Base-by-base conservation (phyloP, 371 early-diverging fungal genomes). In the Chytridium lagenaria region DNA sequence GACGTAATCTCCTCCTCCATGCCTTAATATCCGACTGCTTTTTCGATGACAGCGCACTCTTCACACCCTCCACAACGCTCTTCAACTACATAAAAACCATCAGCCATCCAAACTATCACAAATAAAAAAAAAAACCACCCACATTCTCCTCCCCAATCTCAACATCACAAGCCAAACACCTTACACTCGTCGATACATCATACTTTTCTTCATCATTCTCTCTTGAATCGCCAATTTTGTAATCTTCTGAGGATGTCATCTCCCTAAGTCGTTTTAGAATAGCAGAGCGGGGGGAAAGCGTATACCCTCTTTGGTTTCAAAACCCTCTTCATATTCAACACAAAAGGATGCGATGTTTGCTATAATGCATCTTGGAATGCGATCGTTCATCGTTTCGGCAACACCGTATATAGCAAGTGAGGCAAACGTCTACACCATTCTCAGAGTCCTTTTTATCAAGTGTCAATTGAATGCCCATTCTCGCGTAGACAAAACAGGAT, bases 361-460 rank as follows among this genome's bases (percentile, higher is more conserved):
- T 76, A 51, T 79, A 86, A 81, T 98, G 98, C 33, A 86, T 83
- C 59, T 83, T 77, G 36, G 92, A 91, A 81, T 98, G 98, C 50
- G 87, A 75, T 70, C 91, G 84, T 10, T 83, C 84, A 0, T 78
- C 68, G 37, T 81, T 85, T 12, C 83, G 76, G 76, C 98, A 98
- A 0, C 94, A 95, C 31, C 94, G 94, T 74, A 95, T 95, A 78
- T 94, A 96, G 84, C 98, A 98, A 2, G 90, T 86, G 40, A 98
- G 83, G 74, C 98, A 98, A 16, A 98, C 95, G 78, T 97, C 94
- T 70, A 98, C 83, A 23, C 97, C 97, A 59, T 81, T 83, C 10
- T 85, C 81, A 39, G 84, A 78, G 73, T 91, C 90, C 92, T 92
- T 80, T 22, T 69, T 50, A 12, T 57, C 28, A 30, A 38, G 50